Evolutionary conservation across 2,329 filamentous ascomycete species (phyloP), one percentile per base, ranked within the genome.

Genomic region (Colletotrichum nymphaeae): DNA sequence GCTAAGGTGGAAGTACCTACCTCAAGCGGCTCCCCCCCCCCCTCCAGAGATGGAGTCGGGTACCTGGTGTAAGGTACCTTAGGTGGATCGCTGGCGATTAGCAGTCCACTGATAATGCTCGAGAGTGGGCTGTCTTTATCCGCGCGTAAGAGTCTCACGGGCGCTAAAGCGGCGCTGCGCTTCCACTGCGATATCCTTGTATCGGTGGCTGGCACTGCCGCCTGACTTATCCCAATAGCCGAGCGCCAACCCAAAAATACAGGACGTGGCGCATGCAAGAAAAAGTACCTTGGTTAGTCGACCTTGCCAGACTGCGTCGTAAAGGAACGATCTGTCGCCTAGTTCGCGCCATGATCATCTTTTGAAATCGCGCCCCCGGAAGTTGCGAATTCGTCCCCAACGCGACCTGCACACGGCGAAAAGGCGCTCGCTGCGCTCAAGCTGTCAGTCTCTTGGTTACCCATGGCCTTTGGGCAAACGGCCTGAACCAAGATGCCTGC

Each of bases 401-500:
- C n/a, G 53, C 16, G 37, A 65, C 60, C n/a, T 37, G 26, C 35
- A 63, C 46, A 16, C n/a, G n/a, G 52, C 59, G 24, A 60, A 30
- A 57, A 60, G 19, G 55, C 35, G 55, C 28, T 16, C 26, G 28
- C 42, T 35, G 28, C 24, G 24, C 46, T 53, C 37, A 28, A 28
- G 35, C 49, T 62, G 30, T 35, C 55, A 53, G 46, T 22, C 7
- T 62, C 42, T 35, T 58, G 46, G 37, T 55, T 52, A 24, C 66
- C 28, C 37, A 73, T 63, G 70, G 59, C 58, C 37, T n/a, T 46
- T 66, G 49, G 56, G 55, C 55, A 60, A 52, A 49, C 42, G 32
- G n/a, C 16, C 52, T 65, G 26, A 72, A 37, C 52, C 65, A 73
- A 71, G 12, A 76, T 76, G 74, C 66, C 74, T 55, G 67, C 63